Base-by-base conservation (phyloP, 495 filamentous ascomycete genomes). In the Penicillium steckii region DNA sequence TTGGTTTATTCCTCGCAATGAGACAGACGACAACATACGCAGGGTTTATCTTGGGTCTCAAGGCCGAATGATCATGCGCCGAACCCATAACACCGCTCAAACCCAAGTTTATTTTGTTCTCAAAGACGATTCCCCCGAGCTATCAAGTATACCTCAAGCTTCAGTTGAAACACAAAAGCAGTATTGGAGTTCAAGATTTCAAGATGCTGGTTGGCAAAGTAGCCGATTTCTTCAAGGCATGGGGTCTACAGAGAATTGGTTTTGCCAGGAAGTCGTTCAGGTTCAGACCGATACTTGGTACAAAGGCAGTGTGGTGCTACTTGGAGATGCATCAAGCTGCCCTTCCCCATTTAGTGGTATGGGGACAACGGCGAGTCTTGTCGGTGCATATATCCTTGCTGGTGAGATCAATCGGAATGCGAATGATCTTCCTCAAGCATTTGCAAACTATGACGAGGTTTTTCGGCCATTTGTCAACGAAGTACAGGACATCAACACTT, bases 241-340 rank as follows among this genome's bases (percentile, higher is more conserved):
- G 52, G 63, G 62, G 8, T 19, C 66, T 2, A 59, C 76, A 0
- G 53, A 75, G 2, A 75, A 83, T 50, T 80, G 82, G 50, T 83
- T 81, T 55, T 69, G 65, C 44, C 62, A 78, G 23, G 60, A 66
- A 23, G 46, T 60, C 3, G 51, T 71, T 0, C 75, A 77, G 37
- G 67, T 83, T 7, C 69, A 70, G 29, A 55, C 72, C 19, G 50
- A 73, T 17, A 59, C 58, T 4, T 84, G 75, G 75, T 71, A 61
- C 10, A 67, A 67, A 4, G 78, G 76, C 4, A 66, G 79, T 3
- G 71, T 81, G 1, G 75, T 76, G 1, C 67, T 84, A 8, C 33
- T 85, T 9, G 83, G 80, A 1, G 83, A 85, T 60, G 76, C 83
- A 2, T 82, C 68, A 4, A 71, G 80, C 45, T 80, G 77, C 51